A percentile compares a stretch with the other conserved stretches of the same genome.
phyloP scores from a whole-genome alignment of 2,329 filamentous ascomycete genomes.

The Eutypella sp. region DNA sequence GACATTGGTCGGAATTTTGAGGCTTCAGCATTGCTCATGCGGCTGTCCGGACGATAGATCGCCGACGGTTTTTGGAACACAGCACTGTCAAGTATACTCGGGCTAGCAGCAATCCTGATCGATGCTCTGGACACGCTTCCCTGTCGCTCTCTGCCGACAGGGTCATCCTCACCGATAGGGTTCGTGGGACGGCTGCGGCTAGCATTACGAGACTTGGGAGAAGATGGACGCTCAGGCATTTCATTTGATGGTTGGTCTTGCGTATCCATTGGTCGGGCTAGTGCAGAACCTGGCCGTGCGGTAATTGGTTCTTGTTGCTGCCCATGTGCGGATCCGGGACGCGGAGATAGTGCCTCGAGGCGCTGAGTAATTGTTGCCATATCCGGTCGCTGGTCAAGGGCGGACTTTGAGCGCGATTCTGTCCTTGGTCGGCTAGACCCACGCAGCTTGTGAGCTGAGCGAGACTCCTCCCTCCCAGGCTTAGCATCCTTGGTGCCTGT shows the following conservation, averaged over 20 bases:
- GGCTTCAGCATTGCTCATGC: neutral
- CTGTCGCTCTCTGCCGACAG: conserved; percentile 9
- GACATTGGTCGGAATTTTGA: neutral
- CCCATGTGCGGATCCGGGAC: conserved; percentile 19
- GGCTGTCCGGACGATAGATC: neutral
- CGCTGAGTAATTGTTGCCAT: conserved; percentile 14
- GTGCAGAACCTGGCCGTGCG: neutral
- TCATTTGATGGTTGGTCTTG: neutral
- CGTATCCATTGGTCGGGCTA: neutral
- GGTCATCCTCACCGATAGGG: conserved; percentile 3
- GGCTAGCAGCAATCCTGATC: neutral
- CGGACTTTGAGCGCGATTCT: neutral
- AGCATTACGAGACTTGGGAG: conserved; percentile 13
- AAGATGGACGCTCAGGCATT: conserved; percentile 4
- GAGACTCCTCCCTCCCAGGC: neutral
- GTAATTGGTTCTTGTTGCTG: neutral
- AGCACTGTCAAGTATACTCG: neutral
- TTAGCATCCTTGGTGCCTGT: neutral
- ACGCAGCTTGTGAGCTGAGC: neutral
- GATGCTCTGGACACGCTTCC: neutral
- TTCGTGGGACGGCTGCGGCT: conserved; percentile 8
- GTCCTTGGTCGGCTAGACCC: neutral
- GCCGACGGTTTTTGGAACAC: neutral
- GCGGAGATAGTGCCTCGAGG: conserved; percentile 17
- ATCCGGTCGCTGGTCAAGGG: neutral